phyloP scores from a whole-genome alignment of 2,329 filamentous ascomycete genomes.

The Claviceps humidiphila region DNA sequence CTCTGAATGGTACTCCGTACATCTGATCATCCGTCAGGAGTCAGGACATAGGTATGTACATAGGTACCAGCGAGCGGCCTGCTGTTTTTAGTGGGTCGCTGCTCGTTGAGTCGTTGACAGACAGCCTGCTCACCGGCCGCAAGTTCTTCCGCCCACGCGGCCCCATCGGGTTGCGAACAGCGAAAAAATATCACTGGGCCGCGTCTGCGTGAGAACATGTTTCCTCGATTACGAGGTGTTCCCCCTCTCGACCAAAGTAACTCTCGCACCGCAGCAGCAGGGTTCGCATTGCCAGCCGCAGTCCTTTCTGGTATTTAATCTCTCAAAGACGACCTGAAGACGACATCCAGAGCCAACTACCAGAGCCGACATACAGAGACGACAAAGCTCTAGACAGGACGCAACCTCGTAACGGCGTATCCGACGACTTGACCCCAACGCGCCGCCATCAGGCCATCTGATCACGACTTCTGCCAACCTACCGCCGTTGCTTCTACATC shows the following conservation, averaged over 20 bases:
- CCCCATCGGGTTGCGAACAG: background rate
- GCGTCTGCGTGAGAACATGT: background rate
- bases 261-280: background rate
- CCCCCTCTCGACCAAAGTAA: background rate
- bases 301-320: background rate
- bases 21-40: too few relatives aligned
- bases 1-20: too few relatives aligned
- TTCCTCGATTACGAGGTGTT: background rate
- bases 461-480: background rate
- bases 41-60: too few relatives aligned
- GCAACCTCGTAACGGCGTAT: background rate
- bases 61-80: too few relatives aligned
- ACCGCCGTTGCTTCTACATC: background rate
- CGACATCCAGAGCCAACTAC: too few relatives aligned
- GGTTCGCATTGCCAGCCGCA: background rate
- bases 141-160: constrained; percentile 2
- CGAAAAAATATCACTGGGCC: background rate
- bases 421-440: background rate
- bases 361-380: background rate
- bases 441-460: background rate
- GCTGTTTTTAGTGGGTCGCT: background rate
- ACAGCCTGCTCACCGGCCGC: background rate
- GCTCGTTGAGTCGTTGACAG: background rate
- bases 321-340: too few relatives aligned
- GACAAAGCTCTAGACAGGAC: background rate